Base-by-base conservation (phyloP, 1,284 basidiomycete genomes). In the Melampsora abietis-canadensis region DNA sequence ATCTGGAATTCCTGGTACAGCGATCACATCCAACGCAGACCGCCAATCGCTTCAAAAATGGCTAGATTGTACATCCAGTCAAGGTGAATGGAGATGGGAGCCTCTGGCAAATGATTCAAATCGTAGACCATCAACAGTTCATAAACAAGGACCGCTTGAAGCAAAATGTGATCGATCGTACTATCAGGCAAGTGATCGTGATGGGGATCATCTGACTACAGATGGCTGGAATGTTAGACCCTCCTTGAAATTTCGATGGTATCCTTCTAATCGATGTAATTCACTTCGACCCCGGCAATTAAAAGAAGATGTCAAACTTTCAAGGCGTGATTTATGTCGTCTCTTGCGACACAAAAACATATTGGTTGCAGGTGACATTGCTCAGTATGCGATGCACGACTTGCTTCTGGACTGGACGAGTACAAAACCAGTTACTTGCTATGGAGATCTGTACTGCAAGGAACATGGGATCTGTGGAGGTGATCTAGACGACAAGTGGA, bases 401-500 rank as follows among this genome's bases (percentile, higher is more conserved):
- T 75, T 81, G n/a, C 31, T 81, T 31, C 77, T 81, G 60, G 80
- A 80, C 76, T 80, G 76, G 76, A 80, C 80, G 30, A 76, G 76
- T 34, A 68, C 68, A 7, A 62, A 72, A 19, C 78, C 79, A 4
- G 68, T 76, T 27, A 78, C 76, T 10, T 81, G 80, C 70, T 80
- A 80, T 68, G 80, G 80, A 24, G 80, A 80, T 60, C 30, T 80
- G 64, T 81, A 80, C 63, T 81, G 80, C 76, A 78, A 78, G 66
- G 78, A 80, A 66, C 80, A 81, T 60, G 72, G 66, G 2, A 78
- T 81, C 10, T 81, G 80, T 57, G 76, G 76, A 1, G 77, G 77
- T 17, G 66, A 78, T 8, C 59, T 80, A 24, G 67, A n/a, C 47
- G 72, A 24, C 37, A 60, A 61, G 31, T 68, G 44, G 60, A 34